A percentile compares a stretch with the other conserved stretches of the same genome.
These are phyloP conservation scores for Schizophyllum commune DNA, from an alignment of 1,284 basidiomycete genomes.

Conservation along the genomic window DNA sequence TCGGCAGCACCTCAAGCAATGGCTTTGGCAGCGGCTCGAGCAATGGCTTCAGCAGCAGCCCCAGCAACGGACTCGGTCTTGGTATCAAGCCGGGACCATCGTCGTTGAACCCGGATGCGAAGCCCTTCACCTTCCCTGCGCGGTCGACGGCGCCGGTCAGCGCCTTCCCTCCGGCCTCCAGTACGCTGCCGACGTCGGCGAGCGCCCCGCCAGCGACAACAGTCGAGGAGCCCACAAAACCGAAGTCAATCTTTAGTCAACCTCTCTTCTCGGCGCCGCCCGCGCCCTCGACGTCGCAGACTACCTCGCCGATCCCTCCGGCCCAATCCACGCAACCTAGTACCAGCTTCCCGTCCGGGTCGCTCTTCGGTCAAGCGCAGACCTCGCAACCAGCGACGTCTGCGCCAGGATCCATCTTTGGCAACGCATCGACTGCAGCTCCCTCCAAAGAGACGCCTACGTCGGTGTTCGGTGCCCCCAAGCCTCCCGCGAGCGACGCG, in stretches of 20 bases:
- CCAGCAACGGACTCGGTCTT: background rate
- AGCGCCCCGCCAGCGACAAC: background rate
- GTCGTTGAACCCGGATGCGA: slow-evolving; percentile 17
- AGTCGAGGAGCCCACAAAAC: too few species aligned
- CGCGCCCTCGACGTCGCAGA: slow-evolving; percentile 19
- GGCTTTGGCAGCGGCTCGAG: background rate
- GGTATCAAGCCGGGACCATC: slow-evolving; percentile 3
- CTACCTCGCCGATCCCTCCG: slow-evolving; percentile 22
- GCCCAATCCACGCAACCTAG: slow-evolving; percentile 5
- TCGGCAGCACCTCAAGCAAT: too few species aligned
- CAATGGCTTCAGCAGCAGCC: background rate
- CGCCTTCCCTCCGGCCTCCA: background rate
- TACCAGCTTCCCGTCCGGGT: background rate
- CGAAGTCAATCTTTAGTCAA: background rate
- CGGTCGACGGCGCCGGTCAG: slow-evolving; percentile 11
- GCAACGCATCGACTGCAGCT: background rate
- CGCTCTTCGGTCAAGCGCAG: background rate
- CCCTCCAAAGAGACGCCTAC: background rate
- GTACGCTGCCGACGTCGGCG: background rate
- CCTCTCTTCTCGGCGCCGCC: background rate
- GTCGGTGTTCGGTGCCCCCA: slow-evolving; percentile 1
- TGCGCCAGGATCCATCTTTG: background rate
- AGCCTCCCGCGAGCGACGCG: background rate
- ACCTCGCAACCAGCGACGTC: background rate
- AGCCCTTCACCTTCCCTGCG: slow-evolving; percentile 8